These are phyloP conservation scores for Drosera spatulata DNA, from an alignment of 179 eudicot genomes.

Conservation along the genomic window DNA sequence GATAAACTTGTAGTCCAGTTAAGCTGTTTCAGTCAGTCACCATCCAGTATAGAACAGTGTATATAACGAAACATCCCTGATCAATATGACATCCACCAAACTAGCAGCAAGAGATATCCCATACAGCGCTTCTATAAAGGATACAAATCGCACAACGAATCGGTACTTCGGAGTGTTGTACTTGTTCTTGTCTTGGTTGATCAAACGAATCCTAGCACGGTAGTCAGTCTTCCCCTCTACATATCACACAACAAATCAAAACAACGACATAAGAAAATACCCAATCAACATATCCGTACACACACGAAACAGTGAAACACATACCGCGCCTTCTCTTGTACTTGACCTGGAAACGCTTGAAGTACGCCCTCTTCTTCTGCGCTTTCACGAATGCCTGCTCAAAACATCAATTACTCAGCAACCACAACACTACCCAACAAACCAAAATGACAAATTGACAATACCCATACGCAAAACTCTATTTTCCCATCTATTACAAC, in stretches of 20 bases:
- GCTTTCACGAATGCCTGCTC: constrained; percentile 39
- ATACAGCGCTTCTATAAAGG: constrained; percentile 8
- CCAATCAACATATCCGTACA: neutral
- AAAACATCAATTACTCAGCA: neutral
- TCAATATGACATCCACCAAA: no score
- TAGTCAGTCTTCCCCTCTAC: constrained; percentile 76
- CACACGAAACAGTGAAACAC: neutral
- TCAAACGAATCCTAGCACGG: constrained; percentile 56
- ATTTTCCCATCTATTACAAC: no score
- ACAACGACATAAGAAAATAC: neutral
- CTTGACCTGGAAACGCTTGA: constrained; percentile 61
- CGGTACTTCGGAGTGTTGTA: constrained; percentile 78
- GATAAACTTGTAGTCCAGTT: no score
- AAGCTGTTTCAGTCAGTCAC: no score
- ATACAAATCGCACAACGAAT: constrained; percentile 63
- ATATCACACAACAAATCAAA: constrained; percentile 1
- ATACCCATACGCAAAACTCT: no score
- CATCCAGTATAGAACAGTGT: no score
- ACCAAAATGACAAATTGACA: no score
- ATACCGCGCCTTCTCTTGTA: constrained; percentile 74
- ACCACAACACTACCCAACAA: neutral
- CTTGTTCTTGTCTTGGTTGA: constrained; percentile 75
- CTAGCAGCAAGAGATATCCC: no score
- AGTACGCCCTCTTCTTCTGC: constrained; percentile 52
- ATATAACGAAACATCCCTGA: no score